Percentiles rank a stretch among this genome's conserved stretches.
phyloP scores from a whole-genome alignment of 345 rosid species.

The Eutrema yunnanense region DNA sequence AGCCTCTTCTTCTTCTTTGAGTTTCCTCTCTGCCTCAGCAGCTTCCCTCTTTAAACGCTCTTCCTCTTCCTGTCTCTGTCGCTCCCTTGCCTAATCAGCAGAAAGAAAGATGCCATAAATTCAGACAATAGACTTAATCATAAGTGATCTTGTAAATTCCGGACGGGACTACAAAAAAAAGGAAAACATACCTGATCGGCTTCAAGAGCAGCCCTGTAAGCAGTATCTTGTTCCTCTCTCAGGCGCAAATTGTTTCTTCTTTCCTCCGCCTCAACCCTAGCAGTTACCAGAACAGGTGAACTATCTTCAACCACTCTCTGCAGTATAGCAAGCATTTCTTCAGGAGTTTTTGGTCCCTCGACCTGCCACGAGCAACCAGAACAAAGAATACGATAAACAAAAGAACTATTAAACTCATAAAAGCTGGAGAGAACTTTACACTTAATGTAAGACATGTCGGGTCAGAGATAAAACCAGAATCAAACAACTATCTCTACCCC shows the following conservation, averaged over 20 bases:
- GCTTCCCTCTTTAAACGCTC: constrained; percentile 84
- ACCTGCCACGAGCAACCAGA: constrained; percentile 39
- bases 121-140: background rate
- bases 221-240: constrained; percentile 99
- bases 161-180: background rate
- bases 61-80: constrained; percentile 76
- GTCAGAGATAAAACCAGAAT: background rate
- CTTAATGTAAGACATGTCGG: background rate
- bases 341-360: constrained; percentile 90
- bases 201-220: constrained; percentile 96
- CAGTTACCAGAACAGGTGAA: constrained; percentile 72
- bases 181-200: constrained; percentile 75
- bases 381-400: background rate
- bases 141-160: background rate
- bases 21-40: constrained; percentile 88
- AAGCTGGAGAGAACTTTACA: background rate
- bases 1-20: constrained; percentile 88
- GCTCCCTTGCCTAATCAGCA: constrained; percentile 67
- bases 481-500: background rate
- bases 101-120: background rate
- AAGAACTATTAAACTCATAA: background rate
- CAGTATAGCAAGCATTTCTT: constrained; percentile 61
- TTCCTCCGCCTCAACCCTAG: constrained; percentile 93
- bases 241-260: constrained; percentile 70
- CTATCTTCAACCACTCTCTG: constrained; percentile 98